Evolutionary conservation across 805 yeast genomes (phyloP), one percentile per base, ranked within the genome.

Genomic region (Clavispora phyllophila): DNA sequence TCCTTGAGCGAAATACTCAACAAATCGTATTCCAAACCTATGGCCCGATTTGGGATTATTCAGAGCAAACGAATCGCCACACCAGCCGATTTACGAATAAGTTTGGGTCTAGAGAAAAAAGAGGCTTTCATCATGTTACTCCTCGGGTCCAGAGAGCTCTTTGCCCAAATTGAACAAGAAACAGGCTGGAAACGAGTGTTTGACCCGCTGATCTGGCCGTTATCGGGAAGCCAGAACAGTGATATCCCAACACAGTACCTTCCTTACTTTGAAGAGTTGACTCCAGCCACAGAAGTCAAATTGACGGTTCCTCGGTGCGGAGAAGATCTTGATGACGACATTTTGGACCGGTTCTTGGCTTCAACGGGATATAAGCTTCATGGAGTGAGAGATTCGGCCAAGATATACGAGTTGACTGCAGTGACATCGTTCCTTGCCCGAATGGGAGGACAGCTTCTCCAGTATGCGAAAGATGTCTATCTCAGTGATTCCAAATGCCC

Each of bases 351-450:
- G 26, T 5, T 29, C 5, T 29, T 29, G 20, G 33, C 33, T 5
- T 29, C 33, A 15, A 29, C 33, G 2, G 33, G 33, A 5, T 29
- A 29, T 10, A 29, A 29, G 20, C 9, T 29, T 15, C n/a, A 15
- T 10, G 19, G 20, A 2, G 12, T 17, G 12, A 2, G 33, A 9
- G 33, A 8, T 4, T 4, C 33, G 33, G 42, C 37, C 9, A 51
- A 48, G 12, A 54, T 55, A n/a, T 56, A 60, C 34, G 82, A 76
- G 48, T 41, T 79, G 9, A 78, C 84, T 0, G 75, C 73, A 6
- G 72, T 75, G 45, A 72, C 81, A 0, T 76, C 84, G 0, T 77
- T 73, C 43, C 62, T 68, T 50, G 72, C 73, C 17, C 55, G 58
- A n/a, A 40, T 64, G 10, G 75, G 71, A 4, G 54, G 70, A 1